phyloP scores from a whole-genome alignment of 1,139 yeast species.

The Hyphopichia khmerensis region DNA sequence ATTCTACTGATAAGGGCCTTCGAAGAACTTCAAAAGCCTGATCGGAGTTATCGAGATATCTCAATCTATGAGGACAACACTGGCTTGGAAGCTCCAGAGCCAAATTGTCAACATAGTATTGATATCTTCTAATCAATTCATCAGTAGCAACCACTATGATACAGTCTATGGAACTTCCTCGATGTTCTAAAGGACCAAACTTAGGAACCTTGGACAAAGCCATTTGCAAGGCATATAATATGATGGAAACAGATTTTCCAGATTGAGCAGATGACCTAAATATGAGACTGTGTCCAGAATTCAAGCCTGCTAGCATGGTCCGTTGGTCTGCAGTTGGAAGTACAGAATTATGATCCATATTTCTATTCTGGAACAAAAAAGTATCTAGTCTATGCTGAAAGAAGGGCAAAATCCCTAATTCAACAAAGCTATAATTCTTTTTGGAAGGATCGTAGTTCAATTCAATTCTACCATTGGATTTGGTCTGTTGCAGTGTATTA shows the following conservation, averaged over 20 bases:
- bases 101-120: slow-evolving; percentile 11
- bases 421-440: slow-evolving; percentile 17
- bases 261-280: slow-evolving; percentile 14
- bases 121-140: slow-evolving; percentile 20
- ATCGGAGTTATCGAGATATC: slow-evolving; percentile 2
- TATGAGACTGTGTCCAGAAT: slow-evolving; percentile 18
- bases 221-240: slow-evolving; percentile 22
- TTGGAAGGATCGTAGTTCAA: slow-evolving; percentile 15
- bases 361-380: not conserved
- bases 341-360: slow-evolving; percentile 9
- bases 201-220: slow-evolving; percentile 20
- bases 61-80: slow-evolving; percentile 24
- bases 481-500: not conserved
- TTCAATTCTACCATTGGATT: not conserved
- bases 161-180: slow-evolving; percentile 13
- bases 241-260: slow-evolving; percentile 27
- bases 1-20: slow-evolving; percentile 21
- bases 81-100: slow-evolving; percentile 17
- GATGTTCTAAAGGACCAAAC: slow-evolving; percentile 12
- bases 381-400: slow-evolving; percentile 24
- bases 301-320: slow-evolving; percentile 17
- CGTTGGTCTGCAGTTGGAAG: slow-evolving; percentile 26
- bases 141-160: slow-evolving; percentile 30
- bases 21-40: slow-evolving; percentile 13
- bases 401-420: slow-evolving; percentile 27